Evolutionary conservation across 1,139 yeast genomes (phyloP), one percentile per base, ranked within the genome.

Genomic region (Arxiozyma slooffiae): DNA sequence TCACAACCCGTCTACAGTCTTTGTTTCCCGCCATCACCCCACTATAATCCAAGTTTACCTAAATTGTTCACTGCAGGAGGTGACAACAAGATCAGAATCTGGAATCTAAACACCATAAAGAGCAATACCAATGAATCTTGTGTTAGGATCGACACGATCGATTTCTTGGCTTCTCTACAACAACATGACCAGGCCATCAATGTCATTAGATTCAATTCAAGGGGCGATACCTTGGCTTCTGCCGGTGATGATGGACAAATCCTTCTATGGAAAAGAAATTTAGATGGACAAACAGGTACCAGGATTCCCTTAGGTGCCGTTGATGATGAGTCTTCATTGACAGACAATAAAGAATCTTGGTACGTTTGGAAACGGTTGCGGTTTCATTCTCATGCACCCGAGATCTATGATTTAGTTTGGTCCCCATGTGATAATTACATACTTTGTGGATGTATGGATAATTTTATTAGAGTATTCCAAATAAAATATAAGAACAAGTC

Each of bases 181-280:
- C 89, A 89, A 59, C 98, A 94, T 64, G 85, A 94, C 1, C 96
- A 89, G 66, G 96, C 98, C 0, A 97, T 92, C 20, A 92, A 92
- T 65, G 89, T 80, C 37, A 96, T 88, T 6, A 73, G 96, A 49
- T 92, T 89, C 64, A 60, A 82, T 62, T 81, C 83, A 1, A 68
- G 66, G 3, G 94, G 94, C 0, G 74, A 76, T 39, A 57, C 77
- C 11, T 70, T 92, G 39, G 98, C 97, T 0, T 78, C 94, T 0
- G 97, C 96, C 0, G 95, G 97, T 2, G 99, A 92, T 63, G 98
- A 92, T 64, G 98, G 98, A 0, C 79, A 84, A 11, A 76, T 92
- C 18, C 73, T 90, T 55, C 67, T 92, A 38, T 92, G 98, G 98
- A 73, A 73, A 44, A 71, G 76, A 26, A 73, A 81, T 21, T 84